Evolutionary conservation across 2,329 filamentous ascomycete species (phyloP).

Genomic region (Coniochaeta hoffmannii): DNA sequence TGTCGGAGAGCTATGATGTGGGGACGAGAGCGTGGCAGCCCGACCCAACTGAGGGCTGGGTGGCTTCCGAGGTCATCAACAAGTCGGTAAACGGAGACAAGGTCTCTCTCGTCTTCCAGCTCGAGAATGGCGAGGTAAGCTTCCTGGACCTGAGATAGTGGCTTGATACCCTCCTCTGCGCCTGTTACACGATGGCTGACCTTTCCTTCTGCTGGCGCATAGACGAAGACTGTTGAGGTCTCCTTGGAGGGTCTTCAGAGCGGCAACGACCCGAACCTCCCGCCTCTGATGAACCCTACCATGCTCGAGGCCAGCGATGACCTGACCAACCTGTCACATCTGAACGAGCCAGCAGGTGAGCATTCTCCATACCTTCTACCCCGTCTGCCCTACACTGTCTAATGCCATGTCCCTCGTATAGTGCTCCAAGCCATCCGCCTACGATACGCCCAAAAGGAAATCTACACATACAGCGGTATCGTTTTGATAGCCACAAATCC

Average conservation of each 20-base stretch:
- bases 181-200: background rate
- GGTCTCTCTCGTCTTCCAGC: constrained; percentile 76
- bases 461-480: constrained; percentile 99
- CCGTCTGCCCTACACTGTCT: background rate
- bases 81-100: constrained; percentile 81
- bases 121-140: constrained; percentile 86
- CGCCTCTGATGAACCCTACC: constrained; percentile 93
- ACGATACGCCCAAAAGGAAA: constrained; percentile 96
- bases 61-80: constrained; percentile 87
- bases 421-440: constrained; percentile 96
- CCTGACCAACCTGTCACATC: constrained; percentile 90
- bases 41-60: constrained; percentile 91
- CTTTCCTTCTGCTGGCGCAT: constrained; percentile 9
- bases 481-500: constrained; percentile 98
- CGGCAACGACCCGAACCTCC: constrained; percentile 69
- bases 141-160: background rate
- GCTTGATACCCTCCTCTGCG: background rate
- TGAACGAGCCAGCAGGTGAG: constrained; percentile 95
- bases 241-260: constrained; percentile 68
- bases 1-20: constrained; percentile 94
- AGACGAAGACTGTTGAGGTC: constrained; percentile 77
- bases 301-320: constrained; percentile 99
- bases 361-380: constrained; percentile 6
- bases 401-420: constrained; percentile 27
- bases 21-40: constrained; percentile 98